Evolutionary conservation across 176 grass and related monocot species (phyloP).

Genomic region (Dendrocalamus sinicus): DNA sequence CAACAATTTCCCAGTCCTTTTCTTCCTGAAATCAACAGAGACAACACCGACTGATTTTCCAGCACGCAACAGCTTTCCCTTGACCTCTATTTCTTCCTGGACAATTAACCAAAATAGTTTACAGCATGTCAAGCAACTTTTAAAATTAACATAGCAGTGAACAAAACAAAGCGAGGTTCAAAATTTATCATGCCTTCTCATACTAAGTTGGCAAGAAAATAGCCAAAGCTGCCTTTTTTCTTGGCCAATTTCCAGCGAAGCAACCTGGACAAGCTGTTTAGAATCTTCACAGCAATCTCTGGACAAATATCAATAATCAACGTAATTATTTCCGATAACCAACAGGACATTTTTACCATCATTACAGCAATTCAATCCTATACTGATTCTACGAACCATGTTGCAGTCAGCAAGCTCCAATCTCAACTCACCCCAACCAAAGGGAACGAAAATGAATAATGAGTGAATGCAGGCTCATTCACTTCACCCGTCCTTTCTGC

Average conservation of each 20-base stretch:
- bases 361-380: background rate
- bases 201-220: background rate
- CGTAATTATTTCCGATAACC: background rate
- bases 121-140: background rate
- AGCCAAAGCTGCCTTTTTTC: background rate
- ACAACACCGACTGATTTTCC: constrained; percentile 68
- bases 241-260: background rate
- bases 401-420: constrained; percentile 4
- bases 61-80: constrained; percentile 68
- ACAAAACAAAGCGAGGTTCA: constrained; percentile 9
- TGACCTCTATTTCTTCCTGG: constrained; percentile 95
- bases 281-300: constrained; percentile 22
- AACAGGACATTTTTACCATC: background rate
- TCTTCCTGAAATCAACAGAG: constrained; percentile 82
- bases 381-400: constrained; percentile 7
- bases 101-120: constrained; percentile 34
- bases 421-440: background rate
- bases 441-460: constrained; percentile 17
- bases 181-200: constrained; percentile 14
- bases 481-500: background rate
- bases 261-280: background rate
- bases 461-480: background rate
- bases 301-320: background rate
- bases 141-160: background rate
- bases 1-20: constrained; percentile 75